phyloP scores from a whole-genome alignment of 257 asterid species.

The Solanum ossicruentum region DNA sequence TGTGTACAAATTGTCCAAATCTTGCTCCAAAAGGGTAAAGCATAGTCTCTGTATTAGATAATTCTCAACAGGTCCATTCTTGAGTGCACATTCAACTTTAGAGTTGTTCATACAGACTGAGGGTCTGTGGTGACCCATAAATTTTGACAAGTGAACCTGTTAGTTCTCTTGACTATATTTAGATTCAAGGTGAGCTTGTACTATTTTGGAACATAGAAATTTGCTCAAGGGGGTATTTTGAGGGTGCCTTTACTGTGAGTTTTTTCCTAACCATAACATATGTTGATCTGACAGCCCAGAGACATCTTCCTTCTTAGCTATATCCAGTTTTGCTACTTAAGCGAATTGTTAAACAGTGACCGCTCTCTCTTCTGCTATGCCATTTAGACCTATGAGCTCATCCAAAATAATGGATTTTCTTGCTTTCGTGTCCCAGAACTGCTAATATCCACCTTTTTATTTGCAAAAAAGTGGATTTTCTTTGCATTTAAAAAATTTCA shows the following conservation, averaged over 20 bases:
- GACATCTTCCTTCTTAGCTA: background rate
- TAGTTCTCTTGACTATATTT: background rate
- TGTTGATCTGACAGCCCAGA: background rate
- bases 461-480: background rate
- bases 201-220: background rate
- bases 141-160: background rate
- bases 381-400: background rate
- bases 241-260: background rate
- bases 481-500: background rate
- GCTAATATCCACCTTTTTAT: background rate
- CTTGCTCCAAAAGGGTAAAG: constrained; percentile 87
- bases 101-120: background rate
- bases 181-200: background rate
- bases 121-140: background rate
- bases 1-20: constrained; percentile 92
- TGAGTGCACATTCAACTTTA: background rate
- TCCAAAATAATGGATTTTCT: background rate
- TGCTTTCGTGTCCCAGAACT: background rate
- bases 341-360: background rate
- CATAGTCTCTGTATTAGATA: background rate
- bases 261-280: background rate
- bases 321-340: background rate
- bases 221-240: background rate
- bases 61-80: background rate
- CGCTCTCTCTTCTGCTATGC: background rate